Base-by-base conservation (phyloP, 1,284 basidiomycete genomes). In the Rhizoctonia solani region DNA sequence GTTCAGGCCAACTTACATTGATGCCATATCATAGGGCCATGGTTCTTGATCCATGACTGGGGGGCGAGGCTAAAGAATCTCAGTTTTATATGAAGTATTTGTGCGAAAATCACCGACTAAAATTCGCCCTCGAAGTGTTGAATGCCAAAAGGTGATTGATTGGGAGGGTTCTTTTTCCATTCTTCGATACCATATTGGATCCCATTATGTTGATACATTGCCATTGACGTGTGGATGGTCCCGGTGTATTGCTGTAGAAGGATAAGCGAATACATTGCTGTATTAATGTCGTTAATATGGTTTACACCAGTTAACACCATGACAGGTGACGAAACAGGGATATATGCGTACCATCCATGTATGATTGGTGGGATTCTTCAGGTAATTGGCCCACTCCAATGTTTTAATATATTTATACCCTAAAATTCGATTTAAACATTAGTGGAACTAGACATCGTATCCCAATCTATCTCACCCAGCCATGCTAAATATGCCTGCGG, bases 61-160 rank as follows among this genome's bases (percentile, higher is more conserved):
- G 55, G 55, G 16, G 30, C 39, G 3, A 58, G 55, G 55, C n/a
- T 39, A 8, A 16, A 39, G 37, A 16, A 8, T 16, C 9, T 39
- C 37, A 39, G 16, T 8, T 8, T 39, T 39, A 39, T 39, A 39
- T 39, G 37, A 8, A 39, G 16, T 8, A 39, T 39, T 16, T 39
- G 16, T 8, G 37, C 37, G 16, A 8, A 39, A 8, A 8, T 16
- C 37, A 39, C 37, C 37, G 9, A 39, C 37, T 39, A 58, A n/a
- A 58, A 58, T 30, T 59, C 44, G 27, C 56, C 44, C 19, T 59
- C 42, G 34, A 59, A 59, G n/a, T 49, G 56, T 8, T 49, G 56
- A 9, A 59, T 21, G 4, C 42, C 44, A 21, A 59, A 49, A 9
- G 56, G 44, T 5, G 44, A 29, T 49, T 59, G 44, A 23, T 25